Conservation (phyloP, 441 rosid genomes). For the Erodium texanum region DNA sequence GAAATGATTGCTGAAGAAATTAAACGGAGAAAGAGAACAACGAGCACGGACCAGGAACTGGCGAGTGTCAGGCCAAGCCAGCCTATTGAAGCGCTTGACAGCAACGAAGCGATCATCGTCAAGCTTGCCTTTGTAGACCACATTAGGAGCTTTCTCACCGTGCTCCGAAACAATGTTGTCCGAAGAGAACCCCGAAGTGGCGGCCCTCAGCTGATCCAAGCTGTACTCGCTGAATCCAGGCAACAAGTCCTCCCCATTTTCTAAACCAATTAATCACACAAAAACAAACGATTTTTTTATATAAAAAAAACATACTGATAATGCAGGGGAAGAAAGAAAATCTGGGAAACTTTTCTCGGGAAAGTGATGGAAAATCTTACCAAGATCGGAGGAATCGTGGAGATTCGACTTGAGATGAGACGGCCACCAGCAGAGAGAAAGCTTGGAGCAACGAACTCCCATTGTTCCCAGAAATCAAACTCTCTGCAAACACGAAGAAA, state of each 20-base stretch:
- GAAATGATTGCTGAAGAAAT: conserved; percentile 4
- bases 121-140: conserved; percentile 68
- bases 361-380: conserved; percentile 33
- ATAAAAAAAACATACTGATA: background rate
- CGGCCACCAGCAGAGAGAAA: conserved; percentile 86
- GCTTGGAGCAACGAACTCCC: conserved; percentile 91
- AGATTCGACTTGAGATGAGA: conserved; percentile 55
- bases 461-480: conserved; percentile 23
- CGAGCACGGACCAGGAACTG: conserved; percentile 58
- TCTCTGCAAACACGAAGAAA: background rate
- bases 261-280: conserved; percentile 24
- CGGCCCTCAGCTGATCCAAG: conserved; percentile 66
- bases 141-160: conserved; percentile 93
- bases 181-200: conserved; percentile 60
- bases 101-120: conserved; percentile 68
- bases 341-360: background rate
- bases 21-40: background rate
- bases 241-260: conserved; percentile 43
- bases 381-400: conserved; percentile 62
- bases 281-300: background rate
- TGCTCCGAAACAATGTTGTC: conserved; percentile 89
- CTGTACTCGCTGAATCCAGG: conserved; percentile 69
- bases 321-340: too few relatives aligned
- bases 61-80: conserved; percentile 94
- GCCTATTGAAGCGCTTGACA: conserved; percentile 72